Conservation (phyloP, 208 protist species). For the Acanthamoeba castellanii region DNA sequence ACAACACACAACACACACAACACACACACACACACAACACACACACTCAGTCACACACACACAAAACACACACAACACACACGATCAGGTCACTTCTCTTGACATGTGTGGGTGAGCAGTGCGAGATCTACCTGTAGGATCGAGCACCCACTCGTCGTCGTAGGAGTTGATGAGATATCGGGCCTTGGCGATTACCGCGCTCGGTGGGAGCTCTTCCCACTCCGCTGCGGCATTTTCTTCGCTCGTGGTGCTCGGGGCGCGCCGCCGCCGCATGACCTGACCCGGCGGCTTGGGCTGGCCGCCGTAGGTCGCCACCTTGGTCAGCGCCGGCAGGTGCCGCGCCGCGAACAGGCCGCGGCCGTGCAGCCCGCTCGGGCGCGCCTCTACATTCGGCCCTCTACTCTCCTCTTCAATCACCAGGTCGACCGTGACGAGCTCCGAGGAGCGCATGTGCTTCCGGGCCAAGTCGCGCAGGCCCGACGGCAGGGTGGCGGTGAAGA, state of each 20-base stretch:
- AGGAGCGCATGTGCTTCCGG: too few relatives aligned
- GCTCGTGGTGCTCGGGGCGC: not conserved
- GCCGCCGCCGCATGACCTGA: not conserved
- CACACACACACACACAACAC: not conserved
- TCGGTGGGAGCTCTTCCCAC: not conserved
- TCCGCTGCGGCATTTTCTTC: not conserved
- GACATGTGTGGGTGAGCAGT: not conserved
- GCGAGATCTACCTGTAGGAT: not conserved
- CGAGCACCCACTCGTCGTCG: not conserved
- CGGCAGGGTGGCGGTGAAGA: too few relatives aligned
- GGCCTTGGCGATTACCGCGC: not conserved
- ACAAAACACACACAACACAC: not conserved
- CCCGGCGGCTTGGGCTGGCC: not conserved
- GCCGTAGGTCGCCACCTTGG: not conserved
- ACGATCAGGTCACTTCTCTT: not conserved
- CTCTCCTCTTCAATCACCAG: not conserved
- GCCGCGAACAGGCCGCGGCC: not conserved
- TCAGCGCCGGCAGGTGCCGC: not conserved
- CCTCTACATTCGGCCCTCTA: not conserved
- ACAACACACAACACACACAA: not conserved
- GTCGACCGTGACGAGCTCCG: too few relatives aligned
- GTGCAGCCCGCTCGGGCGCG: not conserved
- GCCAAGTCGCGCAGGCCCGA: too few relatives aligned
- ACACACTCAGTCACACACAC: too few relatives aligned
- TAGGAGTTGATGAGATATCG: constrained; percentile 39